A percentile compares a stretch with the other conserved stretches of the same genome.
Conservation (phyloP, 371 early-diverging fungal species). For the Agmasoma carcini region DNA sequence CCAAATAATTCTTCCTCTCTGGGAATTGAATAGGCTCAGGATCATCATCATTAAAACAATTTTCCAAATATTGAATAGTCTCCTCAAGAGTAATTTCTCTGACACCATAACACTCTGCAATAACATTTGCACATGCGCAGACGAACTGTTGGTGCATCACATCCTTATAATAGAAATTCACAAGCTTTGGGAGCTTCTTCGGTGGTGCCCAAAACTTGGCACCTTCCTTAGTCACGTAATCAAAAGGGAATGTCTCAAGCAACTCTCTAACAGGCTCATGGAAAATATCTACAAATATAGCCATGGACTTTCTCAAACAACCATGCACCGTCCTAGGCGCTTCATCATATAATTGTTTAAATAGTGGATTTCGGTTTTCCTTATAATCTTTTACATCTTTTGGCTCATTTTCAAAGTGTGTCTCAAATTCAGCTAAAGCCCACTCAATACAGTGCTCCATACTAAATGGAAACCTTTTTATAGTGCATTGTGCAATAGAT, state of each 20-base stretch:
- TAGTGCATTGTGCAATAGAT: conserved; percentile 93
- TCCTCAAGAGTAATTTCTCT: conserved; percentile 69
- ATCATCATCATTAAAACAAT: conserved; percentile 53
- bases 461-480: conserved; percentile 94
- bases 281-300: conserved; percentile 38
- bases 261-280: conserved; percentile 39
- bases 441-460: conserved; percentile 98
- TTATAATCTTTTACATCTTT: conserved; percentile 2
- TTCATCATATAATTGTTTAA: conserved; percentile 69
- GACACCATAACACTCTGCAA: conserved; percentile 57
- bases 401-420: conserved; percentile 58
- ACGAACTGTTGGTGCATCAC: conserved; percentile 72
- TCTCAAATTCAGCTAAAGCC: conserved; percentile 91
- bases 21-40: conserved; percentile 5
- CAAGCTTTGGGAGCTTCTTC: conserved; percentile 76
- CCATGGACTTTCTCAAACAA: conserved; percentile 33
- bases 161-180: conserved; percentile 55
- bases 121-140: conserved; percentile 72
- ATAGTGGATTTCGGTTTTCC: conserved; percentile 57
- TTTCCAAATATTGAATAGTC: conserved; percentile 63
- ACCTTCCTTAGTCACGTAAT: conserved; percentile 58
- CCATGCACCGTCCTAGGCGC: conserved; percentile 71
- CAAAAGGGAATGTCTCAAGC: conserved; percentile 58
- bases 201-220: conserved; percentile 94
- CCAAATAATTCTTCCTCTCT: too few species aligned